Base-by-base conservation (phyloP, 371 early-diverging fungal species). In the Gilbertella persicaria region DNA sequence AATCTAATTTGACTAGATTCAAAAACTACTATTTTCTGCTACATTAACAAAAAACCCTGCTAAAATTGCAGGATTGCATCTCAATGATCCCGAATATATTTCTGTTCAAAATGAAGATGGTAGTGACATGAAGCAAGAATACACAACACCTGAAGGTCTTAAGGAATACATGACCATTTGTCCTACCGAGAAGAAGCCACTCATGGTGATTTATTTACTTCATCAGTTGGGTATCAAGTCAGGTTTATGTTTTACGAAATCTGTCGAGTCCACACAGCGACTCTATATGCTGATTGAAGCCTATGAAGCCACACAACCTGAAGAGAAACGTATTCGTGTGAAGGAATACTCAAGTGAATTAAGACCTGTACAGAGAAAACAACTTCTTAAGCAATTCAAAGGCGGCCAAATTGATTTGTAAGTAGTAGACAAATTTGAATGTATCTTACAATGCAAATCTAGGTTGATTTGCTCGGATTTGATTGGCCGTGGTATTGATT, bases 401-500 rank as follows among this genome's bases (percentile, higher is more conserved):
- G 60, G 70, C 3, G 91, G 92, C 14, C 69, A 85, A 26, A 82
- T 94, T 40, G 68, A 78, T 37, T 63, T 87, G 75, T 79, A 65
- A 67, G 74, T 62, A 9, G 44, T 29, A 24, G 10, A 45, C 24
- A 5, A 13, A 12, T 20, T n/a, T n/a, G n/a, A n/a, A n/a, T n/a
- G n/a, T n/a, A n/a, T n/a, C n/a, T n/a, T n/a, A n/a, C n/a, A n/a
- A n/a, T n/a, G n/a, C n/a, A n/a, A n/a, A 16, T 29, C 28, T 38
- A 80, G 80, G 25, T 67, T 99, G 43, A 84, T 99, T 43, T 91
- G 92, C 57, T 95, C 99, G 0, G 99, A 99, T 67, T 75, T 96
- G 51, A 84, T 92, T 62, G 91, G 96, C 35, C 92, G 99, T 62
- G 99, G 99, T 57, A 84, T 99, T 64, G 98, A 99, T 74, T 73